Conservation (phyloP, 2,329 filamentous ascomycete species). For the Ampelomyces quisqualis region DNA sequence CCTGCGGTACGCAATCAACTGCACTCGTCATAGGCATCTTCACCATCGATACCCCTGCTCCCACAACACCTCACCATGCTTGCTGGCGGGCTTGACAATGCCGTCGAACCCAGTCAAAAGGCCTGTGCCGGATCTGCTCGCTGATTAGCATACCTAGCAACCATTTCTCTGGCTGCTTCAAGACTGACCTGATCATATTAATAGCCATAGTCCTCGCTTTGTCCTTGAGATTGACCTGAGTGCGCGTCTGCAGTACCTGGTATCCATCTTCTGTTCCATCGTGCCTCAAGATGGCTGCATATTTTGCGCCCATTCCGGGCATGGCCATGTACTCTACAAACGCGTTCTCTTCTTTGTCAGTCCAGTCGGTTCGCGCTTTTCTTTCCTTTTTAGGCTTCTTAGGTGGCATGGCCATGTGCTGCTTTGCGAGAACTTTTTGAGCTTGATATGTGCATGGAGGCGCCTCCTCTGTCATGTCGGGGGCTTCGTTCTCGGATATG, state of each 20-base stretch:
- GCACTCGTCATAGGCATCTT: neutral
- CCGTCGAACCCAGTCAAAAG: constrained; percentile 32
- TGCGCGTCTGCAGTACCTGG: constrained; percentile 41
- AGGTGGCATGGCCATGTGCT: constrained; percentile 10
- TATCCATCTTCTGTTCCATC: constrained; percentile 18
- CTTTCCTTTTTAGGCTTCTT: constrained; percentile 3
- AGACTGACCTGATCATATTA: constrained; percentile 44
- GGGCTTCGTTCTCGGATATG: constrained; percentile 25
- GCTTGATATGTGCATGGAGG: constrained; percentile 20
- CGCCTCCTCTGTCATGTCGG: constrained; percentile 29
- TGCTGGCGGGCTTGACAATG: constrained; percentile 18
- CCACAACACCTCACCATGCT: constrained; percentile 20
- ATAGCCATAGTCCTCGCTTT: constrained; percentile 47
- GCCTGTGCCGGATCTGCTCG: constrained; percentile 30
- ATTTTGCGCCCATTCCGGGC: constrained; percentile 50
- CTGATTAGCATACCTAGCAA: constrained; percentile 9
- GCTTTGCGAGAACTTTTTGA: constrained; percentile 20
- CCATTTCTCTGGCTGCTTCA: neutral
- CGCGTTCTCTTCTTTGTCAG: constrained; percentile 37
- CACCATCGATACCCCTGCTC: constrained; percentile 25
- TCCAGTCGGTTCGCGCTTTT: constrained; percentile 27
- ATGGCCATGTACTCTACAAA: constrained; percentile 54
- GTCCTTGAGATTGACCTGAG: constrained; percentile 55
- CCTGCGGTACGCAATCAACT: constrained; percentile 1
- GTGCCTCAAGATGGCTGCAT: constrained; percentile 47